These are phyloP conservation scores for Lepidium sativum DNA, from an alignment of 345 rosid species.

Conservation along the genomic window DNA sequence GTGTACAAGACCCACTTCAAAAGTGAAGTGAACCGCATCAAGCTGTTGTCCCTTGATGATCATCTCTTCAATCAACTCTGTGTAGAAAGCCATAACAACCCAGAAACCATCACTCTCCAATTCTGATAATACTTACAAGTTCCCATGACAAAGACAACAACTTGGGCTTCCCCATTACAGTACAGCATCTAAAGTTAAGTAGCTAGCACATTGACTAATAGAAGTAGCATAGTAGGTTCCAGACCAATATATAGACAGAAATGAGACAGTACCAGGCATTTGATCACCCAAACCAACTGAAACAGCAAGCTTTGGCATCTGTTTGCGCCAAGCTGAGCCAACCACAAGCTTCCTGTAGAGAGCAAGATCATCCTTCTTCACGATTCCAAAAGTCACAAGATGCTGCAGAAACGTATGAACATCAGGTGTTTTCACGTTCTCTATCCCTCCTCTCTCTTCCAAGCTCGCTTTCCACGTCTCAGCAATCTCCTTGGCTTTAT, in stretches of 20 bases:
- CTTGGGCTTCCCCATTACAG: background rate
- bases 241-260: background rate
- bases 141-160: background rate
- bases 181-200: background rate
- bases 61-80: constrained; percentile 73
- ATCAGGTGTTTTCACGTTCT: constrained; percentile 88
- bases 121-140: background rate
- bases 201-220: background rate
- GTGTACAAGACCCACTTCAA: constrained; percentile 72
- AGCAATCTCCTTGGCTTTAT: constrained; percentile 61
- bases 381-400: constrained; percentile 84
- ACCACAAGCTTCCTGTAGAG: constrained; percentile 81
- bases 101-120: constrained; percentile 10
- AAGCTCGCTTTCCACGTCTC: constrained; percentile 84
- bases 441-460: constrained; percentile 89
- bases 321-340: constrained; percentile 95
- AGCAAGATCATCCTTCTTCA: constrained; percentile 60
- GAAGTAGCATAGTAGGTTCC: background rate
- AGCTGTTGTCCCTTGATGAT: constrained; percentile 85
- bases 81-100: background rate
- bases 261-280: constrained; percentile 65
- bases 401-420: constrained; percentile 91
- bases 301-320: constrained; percentile 93
- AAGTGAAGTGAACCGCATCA: constrained; percentile 93
- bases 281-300: constrained; percentile 75